Percentiles rank a stretch among this genome's conserved stretches.
Conservation (phyloP, 352 stramenopile genomes). For the Pythium rhizo-oryzae region DNA sequence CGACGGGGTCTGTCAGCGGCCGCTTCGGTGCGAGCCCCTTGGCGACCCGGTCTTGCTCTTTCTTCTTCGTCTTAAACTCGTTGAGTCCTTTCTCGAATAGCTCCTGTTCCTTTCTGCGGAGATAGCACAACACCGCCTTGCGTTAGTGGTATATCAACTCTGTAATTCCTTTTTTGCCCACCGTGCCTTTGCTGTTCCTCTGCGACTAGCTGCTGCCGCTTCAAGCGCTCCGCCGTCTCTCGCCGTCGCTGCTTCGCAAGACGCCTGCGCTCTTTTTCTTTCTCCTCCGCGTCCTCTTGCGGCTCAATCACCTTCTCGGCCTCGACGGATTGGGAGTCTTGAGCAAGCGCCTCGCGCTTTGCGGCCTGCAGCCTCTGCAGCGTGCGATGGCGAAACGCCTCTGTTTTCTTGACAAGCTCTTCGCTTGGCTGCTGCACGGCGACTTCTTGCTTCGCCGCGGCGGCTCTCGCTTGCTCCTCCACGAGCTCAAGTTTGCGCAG, state of each 20-base stretch:
- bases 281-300: slow-evolving; percentile 30
- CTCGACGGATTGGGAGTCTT: slow-evolving; percentile 1
- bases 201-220: slow-evolving; percentile 40
- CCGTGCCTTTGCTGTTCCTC: slow-evolving; percentile 52
- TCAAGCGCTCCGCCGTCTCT: slow-evolving; percentile 54
- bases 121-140: neutral
- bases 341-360: slow-evolving; percentile 12
- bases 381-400: slow-evolving; percentile 21
- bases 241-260: slow-evolving; percentile 48
- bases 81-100: slow-evolving; percentile 52
- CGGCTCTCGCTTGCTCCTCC: slow-evolving; percentile 6
- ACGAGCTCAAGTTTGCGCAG: slow-evolving; percentile 29
- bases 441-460: slow-evolving; percentile 6
- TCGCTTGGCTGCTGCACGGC: slow-evolving; percentile 13
- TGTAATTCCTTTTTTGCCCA: neutral
- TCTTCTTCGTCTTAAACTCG: slow-evolving; percentile 58
- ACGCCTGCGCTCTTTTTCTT: slow-evolving; percentile 30
- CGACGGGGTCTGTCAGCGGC: neutral
- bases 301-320: neutral
- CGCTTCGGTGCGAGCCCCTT: slow-evolving; percentile 42
- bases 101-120: slow-evolving; percentile 49
- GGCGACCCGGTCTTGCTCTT: slow-evolving; percentile 59
- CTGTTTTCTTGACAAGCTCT: slow-evolving; percentile 5
- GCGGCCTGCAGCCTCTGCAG: slow-evolving; percentile 25
- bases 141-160: neutral